phyloP scores from a whole-genome alignment of 2,329 filamentous ascomycete species.

The Aspergillus nomiae region DNA sequence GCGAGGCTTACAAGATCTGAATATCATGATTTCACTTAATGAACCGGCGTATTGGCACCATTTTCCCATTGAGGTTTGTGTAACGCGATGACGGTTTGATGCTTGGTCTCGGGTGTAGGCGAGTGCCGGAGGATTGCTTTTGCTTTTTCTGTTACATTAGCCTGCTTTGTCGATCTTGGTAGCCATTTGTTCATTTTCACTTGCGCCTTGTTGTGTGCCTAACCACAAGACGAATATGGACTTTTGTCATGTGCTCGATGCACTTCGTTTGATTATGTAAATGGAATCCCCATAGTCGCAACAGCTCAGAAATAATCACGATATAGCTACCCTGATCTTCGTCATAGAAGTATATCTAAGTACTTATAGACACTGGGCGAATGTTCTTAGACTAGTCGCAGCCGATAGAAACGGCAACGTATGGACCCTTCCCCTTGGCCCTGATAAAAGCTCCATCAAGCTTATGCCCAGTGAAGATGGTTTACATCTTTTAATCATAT shows the following conservation, averaged over 20 bases:
- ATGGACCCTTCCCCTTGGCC: neutral
- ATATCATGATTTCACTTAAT: neutral
- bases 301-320: neutral
- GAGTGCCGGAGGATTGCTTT: neutral
- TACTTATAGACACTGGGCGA: neutral
- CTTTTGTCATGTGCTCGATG: neutral
- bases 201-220: neutral
- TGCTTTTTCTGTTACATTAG: conserved; percentile 4
- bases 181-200: neutral
- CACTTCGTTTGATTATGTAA: neutral
- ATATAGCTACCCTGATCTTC: neutral
- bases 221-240: neutral
- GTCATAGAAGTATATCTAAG: neutral
- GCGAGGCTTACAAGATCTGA: neutral
- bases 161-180: conserved; percentile 5
- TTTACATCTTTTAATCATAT: no score
- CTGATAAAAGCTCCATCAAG: neutral
- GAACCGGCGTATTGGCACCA: neutral
- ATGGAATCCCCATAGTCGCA: neutral
- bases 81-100: conserved; percentile 5
- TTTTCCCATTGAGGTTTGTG: conserved; percentile 1
- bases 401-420: neutral
- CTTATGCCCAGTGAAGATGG: neutral
- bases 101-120: neutral
- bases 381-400: neutral